These are phyloP conservation scores for Boletus fagicola DNA, from an alignment of 768 basidiomycete genomes.

Conservation along the genomic window DNA sequence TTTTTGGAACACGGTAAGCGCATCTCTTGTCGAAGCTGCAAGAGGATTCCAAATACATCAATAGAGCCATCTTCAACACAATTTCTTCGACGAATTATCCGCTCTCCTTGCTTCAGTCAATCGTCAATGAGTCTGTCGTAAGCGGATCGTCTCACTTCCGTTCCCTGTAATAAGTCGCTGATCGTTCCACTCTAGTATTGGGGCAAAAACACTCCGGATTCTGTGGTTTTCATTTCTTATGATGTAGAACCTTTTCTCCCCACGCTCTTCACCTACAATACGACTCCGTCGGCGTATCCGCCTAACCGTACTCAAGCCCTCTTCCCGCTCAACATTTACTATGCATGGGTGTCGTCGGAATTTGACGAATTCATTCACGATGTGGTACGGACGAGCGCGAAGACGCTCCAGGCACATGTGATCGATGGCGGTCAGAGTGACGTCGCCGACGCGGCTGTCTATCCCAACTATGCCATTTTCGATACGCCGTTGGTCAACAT, in stretches of 20 bases:
- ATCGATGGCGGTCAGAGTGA: conserved; percentile 34
- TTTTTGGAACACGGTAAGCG: conserved; percentile 3
- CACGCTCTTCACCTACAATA: conserved; percentile 37
- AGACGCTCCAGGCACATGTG: conserved; percentile 38
- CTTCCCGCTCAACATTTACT: conserved; percentile 48
- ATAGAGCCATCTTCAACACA: conserved; percentile 8
- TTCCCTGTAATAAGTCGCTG: background rate
- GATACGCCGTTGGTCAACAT: conserved; percentile 47
- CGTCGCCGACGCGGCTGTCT: conserved; percentile 36
- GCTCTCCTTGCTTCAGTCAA: conserved; percentile 14
- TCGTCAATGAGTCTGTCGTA: conserved; percentile 18
- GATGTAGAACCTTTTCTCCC: conserved; percentile 53
- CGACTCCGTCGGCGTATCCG: conserved; percentile 45
- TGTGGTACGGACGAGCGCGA: conserved; percentile 38
- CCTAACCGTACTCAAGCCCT: conserved; percentile 36
- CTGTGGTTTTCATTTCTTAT: conserved; percentile 11
- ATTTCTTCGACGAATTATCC: conserved; percentile 8
- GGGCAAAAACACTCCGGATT: background rate
- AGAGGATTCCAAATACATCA: background rate
- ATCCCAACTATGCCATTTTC: conserved; percentile 58
- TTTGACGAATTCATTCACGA: conserved; percentile 27
- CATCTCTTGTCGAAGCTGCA: background rate
- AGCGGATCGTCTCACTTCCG: background rate
- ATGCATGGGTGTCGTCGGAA: background rate
- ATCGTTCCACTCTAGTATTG: conserved; percentile 17